These are phyloP conservation scores for Mollisiaceae sp. DNA, from an alignment of 2,329 filamentous ascomycete species.

Conservation along the genomic window DNA sequence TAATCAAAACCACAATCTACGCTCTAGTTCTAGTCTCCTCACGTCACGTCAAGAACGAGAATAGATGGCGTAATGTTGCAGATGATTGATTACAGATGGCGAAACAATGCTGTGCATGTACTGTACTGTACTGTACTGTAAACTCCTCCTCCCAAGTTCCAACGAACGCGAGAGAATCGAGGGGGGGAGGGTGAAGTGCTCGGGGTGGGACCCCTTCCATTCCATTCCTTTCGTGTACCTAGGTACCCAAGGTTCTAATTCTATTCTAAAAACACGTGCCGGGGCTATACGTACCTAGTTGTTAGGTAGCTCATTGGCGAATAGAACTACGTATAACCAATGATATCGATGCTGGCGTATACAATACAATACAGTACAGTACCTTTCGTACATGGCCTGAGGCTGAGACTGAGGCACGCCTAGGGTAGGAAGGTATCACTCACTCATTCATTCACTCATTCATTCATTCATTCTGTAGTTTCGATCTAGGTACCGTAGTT, in stretches of 20 bases:
- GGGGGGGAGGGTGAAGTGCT: neutral
- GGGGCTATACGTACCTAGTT: neutral
- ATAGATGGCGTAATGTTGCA: slow-evolving; percentile 20
- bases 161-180: slow-evolving; percentile 13
- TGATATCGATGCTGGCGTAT: neutral
- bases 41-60: slow-evolving; percentile 19
- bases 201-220: neutral
- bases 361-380: no score
- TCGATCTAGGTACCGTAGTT: no score
- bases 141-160: neutral
- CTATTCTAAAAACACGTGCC: slow-evolving; percentile 5
- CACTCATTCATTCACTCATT: no score
- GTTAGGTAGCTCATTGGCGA: slow-evolving; percentile 4
- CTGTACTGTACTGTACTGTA: no score
- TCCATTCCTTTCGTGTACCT: no score
- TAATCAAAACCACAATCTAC: no score
- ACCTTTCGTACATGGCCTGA: no score
- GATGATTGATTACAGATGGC: neutral
- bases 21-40: no score
- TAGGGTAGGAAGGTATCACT: no score
- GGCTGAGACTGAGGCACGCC: no score
- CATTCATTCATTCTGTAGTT: slow-evolving; percentile 1
- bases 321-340: slow-evolving; percentile 1
- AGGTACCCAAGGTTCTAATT: no score
- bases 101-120: slow-evolving; percentile 11